Base-by-base conservation (phyloP, 192 early-diverging fungal species). In the Lunasporangiospora selenospora region DNA sequence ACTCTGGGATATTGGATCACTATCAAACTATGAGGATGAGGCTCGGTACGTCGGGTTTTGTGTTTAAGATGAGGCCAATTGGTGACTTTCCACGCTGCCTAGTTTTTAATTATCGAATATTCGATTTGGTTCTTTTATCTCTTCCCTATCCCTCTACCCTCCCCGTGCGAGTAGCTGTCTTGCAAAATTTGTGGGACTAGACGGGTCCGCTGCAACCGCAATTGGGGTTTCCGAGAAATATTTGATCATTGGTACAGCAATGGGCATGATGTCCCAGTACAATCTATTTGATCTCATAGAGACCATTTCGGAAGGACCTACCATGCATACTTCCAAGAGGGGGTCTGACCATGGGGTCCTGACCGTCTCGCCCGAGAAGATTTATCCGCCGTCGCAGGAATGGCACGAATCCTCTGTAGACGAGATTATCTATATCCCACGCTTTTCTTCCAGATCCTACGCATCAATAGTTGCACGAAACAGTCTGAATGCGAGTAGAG, bases 371-470 rank as follows among this genome's bases (percentile, higher is more conserved):
- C 67, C 60, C 11, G 45, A 70, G 24, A 55, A 21, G 23, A 53
- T 66, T 37, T 83, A 69, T 43, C 79, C 79, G 54, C 36, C 44
- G 13, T 71, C 77, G 2, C 54, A 66, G 26, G 82, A 81, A 45
- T 84, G 79, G 79, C 82, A 84, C 49, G 77, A 79, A 24, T 78
- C 77, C 2, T 63, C 80, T 32, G 61, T 84, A 12, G 82, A 84
- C 36, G 82, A 81, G 48, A 76, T 84, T 41, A 31, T 73, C 8
- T 73, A 73, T 18, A 63, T 73, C 26, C 69, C 69, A 4, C 31
- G 53, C 31, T 73, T 73, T 54, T 73, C 69, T 27, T 27, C 31
- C 40, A 26, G 41, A 13, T 63, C 69, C 2, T 73, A 73, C 43
- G 32, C 56, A 7, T 19, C 56, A 3, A 50, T n/a, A n/a, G n/a